Conservation (phyloP, 768 basidiomycete genomes). For the Lentinula aciculospora region DNA sequence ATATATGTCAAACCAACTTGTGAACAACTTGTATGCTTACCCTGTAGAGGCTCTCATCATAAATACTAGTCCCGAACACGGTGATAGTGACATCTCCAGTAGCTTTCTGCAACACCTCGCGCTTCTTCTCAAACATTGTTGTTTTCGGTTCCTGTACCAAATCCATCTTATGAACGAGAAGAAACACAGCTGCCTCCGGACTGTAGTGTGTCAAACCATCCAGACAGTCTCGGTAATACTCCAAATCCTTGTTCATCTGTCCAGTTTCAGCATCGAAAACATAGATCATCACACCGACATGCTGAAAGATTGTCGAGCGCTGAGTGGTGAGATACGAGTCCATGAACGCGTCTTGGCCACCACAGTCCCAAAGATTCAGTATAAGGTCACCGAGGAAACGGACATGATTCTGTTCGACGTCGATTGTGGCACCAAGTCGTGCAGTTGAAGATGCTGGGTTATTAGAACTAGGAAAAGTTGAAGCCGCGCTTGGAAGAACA, state of each 20-base stretch:
- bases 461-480: constrained; percentile 62
- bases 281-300: constrained; percentile 97
- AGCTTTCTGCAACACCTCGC: constrained; percentile 63
- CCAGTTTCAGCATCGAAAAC: constrained; percentile 93
- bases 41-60: constrained; percentile 96
- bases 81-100: constrained; percentile 57
- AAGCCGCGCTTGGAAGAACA: constrained; percentile 10
- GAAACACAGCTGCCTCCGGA: constrained; percentile 80
- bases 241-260: constrained; percentile 80
- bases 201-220: constrained; percentile 74
- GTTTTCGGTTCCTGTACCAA: constrained; percentile 64
- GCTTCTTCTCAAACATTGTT: constrained; percentile 63
- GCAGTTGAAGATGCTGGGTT: constrained; percentile 90
- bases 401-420: constrained; percentile 96
- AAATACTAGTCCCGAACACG: constrained; percentile 93
- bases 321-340: constrained; percentile 92
- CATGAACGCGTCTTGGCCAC: constrained; percentile 97
- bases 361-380: constrained; percentile 98
- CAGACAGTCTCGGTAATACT: constrained; percentile 90
- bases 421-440: constrained; percentile 92
- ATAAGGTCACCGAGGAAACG: constrained; percentile 95
- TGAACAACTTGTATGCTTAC: constrained; percentile 28
- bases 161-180: constrained; percentile 98
- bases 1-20: neutral
- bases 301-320: constrained; percentile 90